These are phyloP conservation scores for Tetrahymena elliotti DNA, from an alignment of 73 alveolate species.

Conservation along the genomic window DNA sequence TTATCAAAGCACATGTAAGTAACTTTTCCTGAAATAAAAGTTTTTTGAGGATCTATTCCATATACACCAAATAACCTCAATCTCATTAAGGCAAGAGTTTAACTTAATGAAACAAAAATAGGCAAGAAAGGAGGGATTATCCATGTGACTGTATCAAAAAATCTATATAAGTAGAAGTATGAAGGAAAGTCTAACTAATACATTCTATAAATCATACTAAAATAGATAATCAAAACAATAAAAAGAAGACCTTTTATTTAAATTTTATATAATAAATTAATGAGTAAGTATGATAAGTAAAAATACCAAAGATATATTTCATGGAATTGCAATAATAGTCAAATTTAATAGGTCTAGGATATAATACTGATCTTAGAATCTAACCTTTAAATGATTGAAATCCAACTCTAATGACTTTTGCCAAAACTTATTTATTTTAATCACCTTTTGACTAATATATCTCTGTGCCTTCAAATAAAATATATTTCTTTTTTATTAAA, in stretches of 20 bases:
- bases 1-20: conserved; percentile 32
- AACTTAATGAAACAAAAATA: conserved; percentile 11
- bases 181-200: neutral
- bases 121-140: conserved; percentile 41
- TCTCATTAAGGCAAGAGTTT: conserved; percentile 17
- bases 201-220: neutral
- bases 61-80: neutral
- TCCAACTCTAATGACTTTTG: conserved; percentile 34
- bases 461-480: conserved; percentile 39
- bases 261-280: neutral
- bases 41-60: conserved; percentile 33
- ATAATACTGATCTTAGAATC: conserved; percentile 28
- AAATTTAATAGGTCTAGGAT: conserved; percentile 3
- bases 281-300: neutral
- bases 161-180: conserved; percentile 4
- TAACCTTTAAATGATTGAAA: conserved; percentile 27
- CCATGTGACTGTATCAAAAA: conserved; percentile 25
- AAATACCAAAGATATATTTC: conserved; percentile 3
- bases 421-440: neutral
- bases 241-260: neutral
- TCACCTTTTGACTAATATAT: neutral
- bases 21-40: conserved; percentile 22
- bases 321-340: conserved; percentile 14
- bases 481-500: neutral
- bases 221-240: neutral